phyloP scores from a whole-genome alignment of 768 basidiomycete genomes.

The Mycena maculata region DNA sequence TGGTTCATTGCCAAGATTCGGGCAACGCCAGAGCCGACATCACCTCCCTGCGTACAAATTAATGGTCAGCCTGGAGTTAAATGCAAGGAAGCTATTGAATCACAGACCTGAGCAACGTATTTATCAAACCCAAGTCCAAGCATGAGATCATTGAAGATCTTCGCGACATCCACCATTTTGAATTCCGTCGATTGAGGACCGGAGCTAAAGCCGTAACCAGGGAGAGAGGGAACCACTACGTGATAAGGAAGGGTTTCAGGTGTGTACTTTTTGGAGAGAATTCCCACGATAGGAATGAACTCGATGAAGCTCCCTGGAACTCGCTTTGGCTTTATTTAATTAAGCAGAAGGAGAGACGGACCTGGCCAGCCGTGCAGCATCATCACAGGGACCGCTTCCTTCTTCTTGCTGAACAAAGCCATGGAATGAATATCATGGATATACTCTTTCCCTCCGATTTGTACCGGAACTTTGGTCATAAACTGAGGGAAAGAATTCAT shows the following conservation, averaged over 20 bases:
- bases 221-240: constrained; percentile 17
- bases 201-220: constrained; percentile 17
- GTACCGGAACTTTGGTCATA: constrained; percentile 16
- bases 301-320: constrained; percentile 22
- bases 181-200: constrained; percentile 22
- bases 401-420: constrained; percentile 22
- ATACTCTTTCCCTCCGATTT: constrained; percentile 22
- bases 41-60: constrained; percentile 15
- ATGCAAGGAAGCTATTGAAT: constrained; percentile 20
- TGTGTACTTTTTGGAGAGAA: constrained; percentile 24
- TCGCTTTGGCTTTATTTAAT: constrained; percentile 14
- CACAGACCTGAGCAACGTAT: constrained; percentile 22
- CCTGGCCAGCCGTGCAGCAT: constrained; percentile 23
- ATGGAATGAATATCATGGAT: constrained; percentile 22
- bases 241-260: constrained; percentile 22
- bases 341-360: constrained; percentile 12
- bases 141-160: constrained; percentile 23
- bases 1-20: constrained; percentile 10
- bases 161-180: constrained; percentile 16
- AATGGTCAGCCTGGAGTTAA: constrained; percentile 3
- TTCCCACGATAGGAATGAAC: constrained; percentile 21
- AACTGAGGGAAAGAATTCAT: constrained; percentile 21
- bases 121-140: constrained; percentile 21
- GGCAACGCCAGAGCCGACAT: constrained; percentile 9
- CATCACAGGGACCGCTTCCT: constrained; percentile 19